Base-by-base conservation (phyloP, 106 monocot genomes). In the Agapanthus africanus region DNA sequence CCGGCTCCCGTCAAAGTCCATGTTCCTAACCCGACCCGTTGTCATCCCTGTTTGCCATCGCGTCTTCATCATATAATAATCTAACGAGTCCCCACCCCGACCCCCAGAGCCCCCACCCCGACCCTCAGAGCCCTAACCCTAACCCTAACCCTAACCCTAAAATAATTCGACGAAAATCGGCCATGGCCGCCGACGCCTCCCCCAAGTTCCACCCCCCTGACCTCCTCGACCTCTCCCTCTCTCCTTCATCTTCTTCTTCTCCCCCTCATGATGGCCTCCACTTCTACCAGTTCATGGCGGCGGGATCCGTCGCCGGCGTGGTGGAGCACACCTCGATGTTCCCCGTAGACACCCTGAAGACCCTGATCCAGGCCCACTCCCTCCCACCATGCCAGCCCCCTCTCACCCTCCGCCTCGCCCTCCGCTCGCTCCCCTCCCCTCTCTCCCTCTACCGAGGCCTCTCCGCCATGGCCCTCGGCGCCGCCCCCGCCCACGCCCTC, bases 261-360 rank as follows among this genome's bases (percentile, higher is more conserved):
- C 64, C 68, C 37, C 46, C 80, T 35, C 85, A 83, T 35, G 86
- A 85, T 47, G 90, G 90, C 34, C 90, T 90, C 68, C 35, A 19
- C 62, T 85, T 83, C 77, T 78, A 82, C 82, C 82, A 85, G 77
- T 90, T 65, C 78, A 90, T 90, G 90, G 70, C 77, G 31, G 80
- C 90, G 7, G 90, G 90, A 34, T 78, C 78, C 70, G 27, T 83
- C 51, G 90, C 90, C 59, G 90, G 90, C 36, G 30, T 85, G 49
- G 76, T 90, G 13, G 90, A 90, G 59, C 90, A 90, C 78, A 80
- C 76, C 33, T 82, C 90, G 70, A 85, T 90, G 90, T 90, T 90
- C 78, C 90, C 90, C 40, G 78, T 90, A 18, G 90, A 90, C 61
- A 90, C 90, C 42, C 66, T 90, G 42, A 90, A 90, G 71, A 90